Evolutionary conservation across 306 rosid species (phyloP).

Genomic region (Lagenaria siceraria): DNA sequence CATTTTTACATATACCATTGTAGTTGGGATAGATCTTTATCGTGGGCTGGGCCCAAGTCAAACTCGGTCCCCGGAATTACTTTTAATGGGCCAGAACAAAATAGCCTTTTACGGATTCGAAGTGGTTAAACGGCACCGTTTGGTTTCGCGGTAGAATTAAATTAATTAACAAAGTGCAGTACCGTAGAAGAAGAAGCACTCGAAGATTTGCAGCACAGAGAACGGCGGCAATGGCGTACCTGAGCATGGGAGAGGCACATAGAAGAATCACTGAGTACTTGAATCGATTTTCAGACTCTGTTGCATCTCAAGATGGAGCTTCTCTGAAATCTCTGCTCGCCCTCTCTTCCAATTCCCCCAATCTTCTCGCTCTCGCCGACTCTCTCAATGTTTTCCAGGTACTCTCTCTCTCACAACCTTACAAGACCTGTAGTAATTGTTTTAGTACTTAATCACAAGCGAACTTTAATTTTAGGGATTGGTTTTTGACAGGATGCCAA

Average conservation of each 20-base stretch:
- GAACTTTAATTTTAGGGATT: background rate
- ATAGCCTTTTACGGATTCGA: background rate
- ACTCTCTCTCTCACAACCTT: background rate
- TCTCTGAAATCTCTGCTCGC: constrained; percentile 60
- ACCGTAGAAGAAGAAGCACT: background rate
- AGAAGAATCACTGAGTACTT: constrained; percentile 72
- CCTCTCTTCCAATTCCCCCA: constrained; percentile 51
- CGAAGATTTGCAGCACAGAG: background rate
- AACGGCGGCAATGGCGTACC: constrained; percentile 40
- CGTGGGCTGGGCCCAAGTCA: background rate
- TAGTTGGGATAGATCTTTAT: no score
- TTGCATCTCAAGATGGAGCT: constrained; percentile 55
- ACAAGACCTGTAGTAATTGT: background rate
- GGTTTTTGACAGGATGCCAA: constrained; percentile 29
- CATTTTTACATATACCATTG: no score
- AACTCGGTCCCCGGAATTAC: background rate
- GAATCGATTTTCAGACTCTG: constrained; percentile 58
- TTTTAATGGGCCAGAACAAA: background rate
- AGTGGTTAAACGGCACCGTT: background rate
- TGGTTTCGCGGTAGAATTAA: background rate
- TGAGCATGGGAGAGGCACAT: constrained; percentile 93
- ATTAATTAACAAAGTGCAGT: background rate
- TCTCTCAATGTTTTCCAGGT: constrained; percentile 62
- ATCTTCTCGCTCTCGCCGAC: constrained; percentile 57
- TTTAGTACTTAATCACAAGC: background rate